Evolutionary conservation across 2,329 filamentous ascomycete genomes (phyloP), one percentile per base, ranked within the genome.

Genomic region (Elsinoe arachidis): DNA sequence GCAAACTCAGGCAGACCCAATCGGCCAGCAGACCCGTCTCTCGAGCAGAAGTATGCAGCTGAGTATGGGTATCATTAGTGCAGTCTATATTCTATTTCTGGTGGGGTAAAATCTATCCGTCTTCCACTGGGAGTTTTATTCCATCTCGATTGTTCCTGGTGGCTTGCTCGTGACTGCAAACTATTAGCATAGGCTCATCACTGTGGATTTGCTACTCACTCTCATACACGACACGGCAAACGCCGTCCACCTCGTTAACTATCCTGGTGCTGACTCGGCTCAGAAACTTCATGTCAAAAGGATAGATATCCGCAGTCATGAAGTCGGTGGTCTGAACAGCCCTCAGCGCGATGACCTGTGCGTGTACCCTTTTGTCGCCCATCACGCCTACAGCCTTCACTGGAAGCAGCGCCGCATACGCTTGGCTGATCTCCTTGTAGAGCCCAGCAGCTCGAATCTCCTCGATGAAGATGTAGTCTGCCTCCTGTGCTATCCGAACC

Each of bases 391-490:
- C 85, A 1, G 83, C 82, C 68, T 80, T 83, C 62, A 80, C 79
- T 1, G 83, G 82, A 35, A 86, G 70, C 14, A 88, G 73, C n/a
- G 83, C 85, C 2, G 85, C 85, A 66, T 82, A 88, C 0, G 85
- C 85, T 66, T 88, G 85, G 41, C 76, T 79, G 62, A 87, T 87
- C 65, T 91, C 71, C 58, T 86, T 72, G 69, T 92, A 92, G 19
- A 90, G 71, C 10, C 87, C 87, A 0, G 85, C 85, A 57, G 81
- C 80, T 65, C 76, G 78, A 73, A 92, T 91, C 78, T 85, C 84
- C 61, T 79, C 78, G 63, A 91, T 90, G 73, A 88, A 91, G 67
- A 92, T 91, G 66, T 82, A 68, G 66, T 91, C 88, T 1, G 87
- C 88, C 68, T 87, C 77, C n/a, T 88, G 76, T 1, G 83, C 88